Conservation (phyloP, 2,329 filamentous ascomycete species). For the Alternaria sp. region DNA sequence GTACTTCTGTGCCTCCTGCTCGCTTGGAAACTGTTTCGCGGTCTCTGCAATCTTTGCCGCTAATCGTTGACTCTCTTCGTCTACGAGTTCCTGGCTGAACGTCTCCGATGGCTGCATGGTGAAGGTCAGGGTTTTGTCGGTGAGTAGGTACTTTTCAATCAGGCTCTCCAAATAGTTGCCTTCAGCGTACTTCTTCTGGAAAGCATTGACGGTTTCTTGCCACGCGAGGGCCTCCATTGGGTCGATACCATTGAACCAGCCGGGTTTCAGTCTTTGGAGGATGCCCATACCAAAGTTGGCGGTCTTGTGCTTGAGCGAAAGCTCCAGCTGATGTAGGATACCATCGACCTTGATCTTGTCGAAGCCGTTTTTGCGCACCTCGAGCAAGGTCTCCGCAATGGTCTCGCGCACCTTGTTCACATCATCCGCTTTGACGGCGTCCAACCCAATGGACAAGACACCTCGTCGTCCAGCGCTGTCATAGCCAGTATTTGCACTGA, state of each 20-base stretch:
- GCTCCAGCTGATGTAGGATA: constrained; percentile 89
- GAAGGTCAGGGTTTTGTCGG: constrained; percentile 85
- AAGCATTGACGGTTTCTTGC: constrained; percentile 85
- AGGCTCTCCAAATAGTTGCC: constrained; percentile 83
- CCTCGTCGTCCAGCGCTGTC: constrained; percentile 78
- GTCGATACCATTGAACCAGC: constrained; percentile 95
- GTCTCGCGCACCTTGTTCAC: constrained; percentile 77
- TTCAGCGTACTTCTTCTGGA: constrained; percentile 76
- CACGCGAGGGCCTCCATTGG: constrained; percentile 90
- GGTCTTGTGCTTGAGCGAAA: constrained; percentile 95
- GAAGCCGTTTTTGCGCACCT: constrained; percentile 78
- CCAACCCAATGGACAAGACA: constrained; percentile 89
- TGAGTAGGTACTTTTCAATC: constrained; percentile 87
- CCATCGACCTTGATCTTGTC: constrained; percentile 91
- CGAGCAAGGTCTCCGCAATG: constrained; percentile 73
- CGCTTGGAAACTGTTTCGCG: constrained; percentile 70
- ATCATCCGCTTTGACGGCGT: constrained; percentile 83
- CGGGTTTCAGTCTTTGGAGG: constrained; percentile 84
- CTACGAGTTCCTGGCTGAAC: constrained; percentile 74
- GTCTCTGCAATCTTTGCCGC: constrained; percentile 74
- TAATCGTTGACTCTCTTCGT: constrained; percentile 79
- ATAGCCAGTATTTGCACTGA: constrained; percentile 92
- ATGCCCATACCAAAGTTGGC: constrained; percentile 92
- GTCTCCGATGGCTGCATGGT: constrained; percentile 87
- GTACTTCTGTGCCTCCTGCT: constrained; percentile 72